phyloP scores from a whole-genome alignment of 192 early-diverging fungal species.

The Tieghemiomyces parasiticus region DNA sequence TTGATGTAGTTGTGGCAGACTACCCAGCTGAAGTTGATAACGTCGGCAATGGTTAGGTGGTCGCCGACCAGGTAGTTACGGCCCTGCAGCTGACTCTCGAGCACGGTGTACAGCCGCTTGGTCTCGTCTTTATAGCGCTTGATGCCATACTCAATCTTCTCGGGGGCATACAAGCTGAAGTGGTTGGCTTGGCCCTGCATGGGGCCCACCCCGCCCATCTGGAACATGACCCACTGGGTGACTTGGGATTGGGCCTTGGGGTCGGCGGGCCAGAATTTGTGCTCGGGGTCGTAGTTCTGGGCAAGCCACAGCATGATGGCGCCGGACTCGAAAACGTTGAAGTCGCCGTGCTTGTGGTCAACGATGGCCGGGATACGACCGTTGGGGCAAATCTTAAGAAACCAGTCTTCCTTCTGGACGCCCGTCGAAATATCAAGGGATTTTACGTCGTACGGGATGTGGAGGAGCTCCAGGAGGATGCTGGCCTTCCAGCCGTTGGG shows the following conservation, averaged over 20 bases:
- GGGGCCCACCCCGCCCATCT: conserved; percentile 24
- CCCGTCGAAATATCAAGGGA: conserved; percentile 22
- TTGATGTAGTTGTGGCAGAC: conserved; percentile 6
- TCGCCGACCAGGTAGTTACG: conserved; percentile 20
- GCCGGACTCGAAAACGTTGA: conserved; percentile 36
- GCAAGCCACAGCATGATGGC: conserved; percentile 42
- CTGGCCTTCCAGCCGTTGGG: conserved; percentile 35
- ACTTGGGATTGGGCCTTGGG: conserved; percentile 22
- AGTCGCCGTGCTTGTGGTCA: conserved; percentile 32
- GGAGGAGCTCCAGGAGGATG: conserved; percentile 36
- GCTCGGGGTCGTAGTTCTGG: conserved; percentile 32
- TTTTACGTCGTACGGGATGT: conserved; percentile 22
- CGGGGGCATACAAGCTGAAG: conserved; percentile 29
- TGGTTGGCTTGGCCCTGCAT: conserved; percentile 38
- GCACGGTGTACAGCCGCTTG: conserved; percentile 25
- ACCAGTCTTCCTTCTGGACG: conserved; percentile 32
- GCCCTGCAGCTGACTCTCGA: conserved; percentile 16
- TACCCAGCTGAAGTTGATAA: conserved; percentile 29
- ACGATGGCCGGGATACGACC: conserved; percentile 31
- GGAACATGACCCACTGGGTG: conserved; percentile 41
- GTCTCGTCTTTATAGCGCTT: conserved; percentile 38
- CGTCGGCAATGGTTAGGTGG: conserved; percentile 33
- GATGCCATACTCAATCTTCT: conserved; percentile 34
- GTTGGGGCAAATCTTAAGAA: conserved; percentile 39
- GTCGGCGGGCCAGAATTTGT: conserved; percentile 27